phyloP scores from a whole-genome alignment of 495 filamentous ascomycete genomes.

The Terfezia boudieri region DNA sequence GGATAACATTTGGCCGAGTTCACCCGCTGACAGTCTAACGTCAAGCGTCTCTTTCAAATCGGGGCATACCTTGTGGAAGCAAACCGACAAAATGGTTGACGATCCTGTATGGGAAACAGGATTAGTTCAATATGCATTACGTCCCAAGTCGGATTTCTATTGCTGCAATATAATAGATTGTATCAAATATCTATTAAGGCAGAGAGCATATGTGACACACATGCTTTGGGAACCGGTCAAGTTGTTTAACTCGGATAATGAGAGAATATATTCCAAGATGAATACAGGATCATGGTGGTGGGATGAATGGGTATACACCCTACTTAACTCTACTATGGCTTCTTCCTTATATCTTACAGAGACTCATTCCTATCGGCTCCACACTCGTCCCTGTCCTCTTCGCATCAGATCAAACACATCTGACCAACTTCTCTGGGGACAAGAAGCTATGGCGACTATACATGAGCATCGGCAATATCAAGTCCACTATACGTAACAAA shows the following conservation, averaged over 20 bases:
- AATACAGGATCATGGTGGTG: not conserved
- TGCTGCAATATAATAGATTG: not conserved
- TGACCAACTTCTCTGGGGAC: conserved; percentile 2
- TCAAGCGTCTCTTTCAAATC: not conserved
- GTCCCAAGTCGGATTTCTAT: not conserved
- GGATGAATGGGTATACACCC: not conserved
- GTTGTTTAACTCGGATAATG: no score
- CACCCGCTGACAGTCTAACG: not conserved
- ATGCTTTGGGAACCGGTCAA: not conserved
- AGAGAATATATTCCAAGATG: no score
- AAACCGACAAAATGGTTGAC: not conserved
- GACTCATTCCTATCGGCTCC: not conserved
- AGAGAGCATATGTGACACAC: not conserved
- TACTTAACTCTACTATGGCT: not conserved
- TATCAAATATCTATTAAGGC: not conserved
- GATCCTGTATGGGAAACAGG: not conserved
- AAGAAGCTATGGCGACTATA: not conserved
- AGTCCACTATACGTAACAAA: not conserved
- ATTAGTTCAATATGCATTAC: not conserved
- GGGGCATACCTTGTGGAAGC: not conserved
- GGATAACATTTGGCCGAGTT: not conserved
- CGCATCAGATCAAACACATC: not conserved
- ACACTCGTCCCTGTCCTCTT: not conserved
- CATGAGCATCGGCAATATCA: not conserved
- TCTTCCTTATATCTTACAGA: no score